Percentiles rank a stretch among this genome's conserved stretches.
These are phyloP conservation scores for Tolypocladium sp. DNA, from an alignment of 2,329 filamentous ascomycete genomes.

Conservation along the genomic window DNA sequence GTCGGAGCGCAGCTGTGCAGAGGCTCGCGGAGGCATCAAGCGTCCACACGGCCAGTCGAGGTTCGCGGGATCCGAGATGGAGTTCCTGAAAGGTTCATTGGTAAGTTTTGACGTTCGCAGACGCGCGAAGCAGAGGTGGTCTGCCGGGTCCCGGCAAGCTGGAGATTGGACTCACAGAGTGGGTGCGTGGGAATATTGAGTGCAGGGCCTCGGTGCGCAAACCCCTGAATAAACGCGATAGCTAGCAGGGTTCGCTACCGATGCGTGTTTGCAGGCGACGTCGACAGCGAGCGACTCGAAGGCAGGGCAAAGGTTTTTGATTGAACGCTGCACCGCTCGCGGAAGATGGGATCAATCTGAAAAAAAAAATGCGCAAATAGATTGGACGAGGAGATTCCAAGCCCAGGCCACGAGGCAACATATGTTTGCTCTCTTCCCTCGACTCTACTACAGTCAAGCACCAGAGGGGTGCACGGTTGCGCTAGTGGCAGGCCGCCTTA, in stretches of 20 bases:
- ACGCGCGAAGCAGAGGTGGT: neutral
- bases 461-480: neutral
- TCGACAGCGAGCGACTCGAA: neutral
- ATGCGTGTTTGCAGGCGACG: neutral
- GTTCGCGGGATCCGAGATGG: neutral
- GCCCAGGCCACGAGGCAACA: neutral
- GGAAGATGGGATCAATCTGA: neutral
- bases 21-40: conserved; percentile 19
- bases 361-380: neutral
- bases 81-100: neutral
- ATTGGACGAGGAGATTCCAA: neutral
- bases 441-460: neutral
- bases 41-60: conserved; percentile 6
- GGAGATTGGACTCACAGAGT: neutral
- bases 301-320: neutral
- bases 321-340: neutral
- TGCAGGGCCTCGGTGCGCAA: conserved; percentile 1
- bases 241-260: neutral
- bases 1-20: conserved; percentile 4
- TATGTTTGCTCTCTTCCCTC: neutral
- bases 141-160: neutral
- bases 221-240: neutral
- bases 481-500: neutral
- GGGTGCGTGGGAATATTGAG: neutral
- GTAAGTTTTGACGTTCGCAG: neutral